A percentile compares a stretch with the other conserved stretches of the same genome.
Evolutionary conservation across 208 protist species (phyloP).

Genomic region (Crithidia sp.): DNA sequence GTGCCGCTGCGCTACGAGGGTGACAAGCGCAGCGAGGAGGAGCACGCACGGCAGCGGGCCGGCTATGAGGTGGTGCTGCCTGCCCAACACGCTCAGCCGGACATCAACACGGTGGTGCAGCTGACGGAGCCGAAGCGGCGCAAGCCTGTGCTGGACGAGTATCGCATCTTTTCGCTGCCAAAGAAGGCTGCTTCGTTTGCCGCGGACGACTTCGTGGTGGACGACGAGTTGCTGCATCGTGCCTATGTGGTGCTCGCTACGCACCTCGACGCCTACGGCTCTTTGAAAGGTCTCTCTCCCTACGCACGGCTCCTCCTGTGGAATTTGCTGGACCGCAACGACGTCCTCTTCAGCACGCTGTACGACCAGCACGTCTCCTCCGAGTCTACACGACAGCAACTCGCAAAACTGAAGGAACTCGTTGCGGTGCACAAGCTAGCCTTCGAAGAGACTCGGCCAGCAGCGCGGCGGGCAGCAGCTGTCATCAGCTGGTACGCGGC

Average conservation of each 20-base stretch:
- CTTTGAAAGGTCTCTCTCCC: conserved; percentile 66
- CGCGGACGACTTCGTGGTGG: conserved; percentile 85
- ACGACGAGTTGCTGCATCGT: conserved; percentile 84
- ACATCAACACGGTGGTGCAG: conserved; percentile 82
- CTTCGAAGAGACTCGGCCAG: conserved; percentile 46
- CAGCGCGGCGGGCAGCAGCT: conserved; percentile 50
- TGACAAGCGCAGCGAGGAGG: conserved; percentile 64
- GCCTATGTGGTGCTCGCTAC: conserved; percentile 62
- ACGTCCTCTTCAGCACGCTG: conserved; percentile 48
- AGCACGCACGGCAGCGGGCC: conserved; percentile 51
- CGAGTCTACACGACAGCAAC: conserved; percentile 32
- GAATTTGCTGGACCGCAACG: conserved; percentile 72
- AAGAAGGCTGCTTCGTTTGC: conserved; percentile 80
- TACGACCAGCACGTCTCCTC: conserved; percentile 38
- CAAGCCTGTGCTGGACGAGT: conserved; percentile 78
- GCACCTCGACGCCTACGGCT: conserved; percentile 77
- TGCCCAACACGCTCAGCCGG: conserved; percentile 52
- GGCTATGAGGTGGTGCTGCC: conserved; percentile 70
- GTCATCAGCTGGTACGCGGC: conserved; percentile 81
- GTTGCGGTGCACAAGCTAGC: conserved; percentile 26
- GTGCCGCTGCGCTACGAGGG: conserved; percentile 73
- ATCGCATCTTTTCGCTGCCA: conserved; percentile 83
- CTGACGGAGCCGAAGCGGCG: conserved; percentile 78
- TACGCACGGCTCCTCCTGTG: conserved; percentile 76
- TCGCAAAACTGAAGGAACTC: conserved; percentile 34